These are phyloP conservation scores for Madurella mycetomatis DNA, from an alignment of 2,329 filamentous ascomycete genomes.

Conservation along the genomic window DNA sequence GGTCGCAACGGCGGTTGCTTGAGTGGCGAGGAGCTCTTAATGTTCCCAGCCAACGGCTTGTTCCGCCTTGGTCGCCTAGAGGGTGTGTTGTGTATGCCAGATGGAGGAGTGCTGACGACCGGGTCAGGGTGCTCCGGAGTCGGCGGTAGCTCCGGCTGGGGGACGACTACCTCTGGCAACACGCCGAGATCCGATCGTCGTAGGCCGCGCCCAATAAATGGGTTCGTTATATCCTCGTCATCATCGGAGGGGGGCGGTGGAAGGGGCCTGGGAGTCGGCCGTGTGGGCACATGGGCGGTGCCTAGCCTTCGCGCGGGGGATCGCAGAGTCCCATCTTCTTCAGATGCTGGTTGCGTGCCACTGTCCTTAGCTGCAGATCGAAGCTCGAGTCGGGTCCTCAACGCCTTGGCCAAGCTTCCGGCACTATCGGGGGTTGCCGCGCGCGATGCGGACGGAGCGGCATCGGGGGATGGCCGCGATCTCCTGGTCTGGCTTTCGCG, in stretches of 20 bases:
- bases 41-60: constrained; percentile 34
- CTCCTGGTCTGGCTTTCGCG: constrained; percentile 32
- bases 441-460: constrained; percentile 16
- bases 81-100: constrained; percentile 57
- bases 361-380: constrained; percentile 22
- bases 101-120: constrained; percentile 50
- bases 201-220: constrained; percentile 36
- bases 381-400: constrained; percentile 30
- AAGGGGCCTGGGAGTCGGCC: constrained; percentile 43
- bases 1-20: constrained; percentile 37
- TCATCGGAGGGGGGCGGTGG: constrained; percentile 42
- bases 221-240: constrained; percentile 41
- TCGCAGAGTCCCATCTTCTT: constrained; percentile 16
- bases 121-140: constrained; percentile 51
- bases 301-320: constrained; percentile 28
- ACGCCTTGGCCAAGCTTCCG: constrained; percentile 14
- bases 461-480: constrained; percentile 15
- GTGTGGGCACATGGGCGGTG: constrained; percentile 37
- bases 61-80: constrained; percentile 46
- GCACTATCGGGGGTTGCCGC: constrained; percentile 22
- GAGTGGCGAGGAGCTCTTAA: constrained; percentile 49
- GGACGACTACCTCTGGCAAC: constrained; percentile 31
- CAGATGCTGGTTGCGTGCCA: not conserved
- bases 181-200: constrained; percentile 36
- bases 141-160: constrained; percentile 61